phyloP scores from a whole-genome alignment of 2,329 filamentous ascomycete genomes.

The Curvularia lunata region DNA sequence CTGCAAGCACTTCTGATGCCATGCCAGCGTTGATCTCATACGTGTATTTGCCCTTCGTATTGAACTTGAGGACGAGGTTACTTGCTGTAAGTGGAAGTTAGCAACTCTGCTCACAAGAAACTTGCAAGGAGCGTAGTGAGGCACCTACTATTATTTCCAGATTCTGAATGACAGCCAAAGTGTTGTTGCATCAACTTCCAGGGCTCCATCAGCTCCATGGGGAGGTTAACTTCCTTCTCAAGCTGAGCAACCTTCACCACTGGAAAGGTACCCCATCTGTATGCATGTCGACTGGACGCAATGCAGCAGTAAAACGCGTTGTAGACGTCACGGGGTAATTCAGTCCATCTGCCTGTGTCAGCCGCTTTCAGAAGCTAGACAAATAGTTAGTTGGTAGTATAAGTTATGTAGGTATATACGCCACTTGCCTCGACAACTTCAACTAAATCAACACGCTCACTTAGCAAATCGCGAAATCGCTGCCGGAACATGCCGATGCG shows the following conservation, averaged over 20 bases:
- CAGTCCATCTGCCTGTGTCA: background rate
- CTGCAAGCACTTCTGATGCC: background rate
- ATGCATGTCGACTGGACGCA: slow-evolving; percentile 5
- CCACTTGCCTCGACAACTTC: background rate
- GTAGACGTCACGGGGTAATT: slow-evolving; percentile 1
- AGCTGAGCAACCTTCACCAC: slow-evolving; percentile 9
- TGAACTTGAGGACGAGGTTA: slow-evolving; percentile 10
- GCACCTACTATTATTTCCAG: slow-evolving; percentile 1
- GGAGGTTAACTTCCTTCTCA: slow-evolving; percentile 7
- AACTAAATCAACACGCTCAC: slow-evolving; percentile 1
- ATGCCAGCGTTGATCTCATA: slow-evolving; percentile 9
- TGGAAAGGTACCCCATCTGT: slow-evolving; percentile 7
- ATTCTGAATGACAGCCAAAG: slow-evolving; percentile 5
- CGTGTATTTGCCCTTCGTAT: background rate
- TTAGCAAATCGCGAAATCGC: background rate
- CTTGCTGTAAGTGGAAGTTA: background rate
- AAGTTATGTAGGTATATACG: background rate
- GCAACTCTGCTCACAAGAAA: background rate
- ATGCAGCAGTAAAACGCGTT: slow-evolving; percentile 12
- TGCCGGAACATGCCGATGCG: slow-evolving; percentile 3
- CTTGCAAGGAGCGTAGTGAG: background rate
- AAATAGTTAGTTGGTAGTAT: background rate
- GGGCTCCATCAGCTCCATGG: slow-evolving; percentile 1
- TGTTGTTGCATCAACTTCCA: slow-evolving; percentile 5
- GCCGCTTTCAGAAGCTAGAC: background rate